Percentiles rank a stretch among this genome's conserved stretches.
Evolutionary conservation across 129 eudicot genomes (phyloP).

Genomic region (Oenanthe sinensis): DNA sequence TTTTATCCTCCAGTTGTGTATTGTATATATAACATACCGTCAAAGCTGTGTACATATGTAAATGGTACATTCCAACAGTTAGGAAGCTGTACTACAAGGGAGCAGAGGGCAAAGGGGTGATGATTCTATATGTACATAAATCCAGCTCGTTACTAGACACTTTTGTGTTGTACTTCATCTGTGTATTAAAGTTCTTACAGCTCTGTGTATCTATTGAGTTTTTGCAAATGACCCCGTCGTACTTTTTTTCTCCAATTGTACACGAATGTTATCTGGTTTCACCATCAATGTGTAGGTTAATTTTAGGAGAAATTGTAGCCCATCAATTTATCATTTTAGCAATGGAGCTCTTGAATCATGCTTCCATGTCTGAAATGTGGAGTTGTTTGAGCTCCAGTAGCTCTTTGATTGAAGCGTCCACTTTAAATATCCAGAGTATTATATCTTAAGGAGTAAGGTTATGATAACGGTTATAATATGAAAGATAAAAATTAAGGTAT

Average conservation of each 20-base stretch:
- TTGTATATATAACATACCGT: neutral
- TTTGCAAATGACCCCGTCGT: neutral
- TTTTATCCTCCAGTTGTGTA: neutral
- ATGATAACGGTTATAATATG: too few relatives aligned
- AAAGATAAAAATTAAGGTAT: too few relatives aligned
- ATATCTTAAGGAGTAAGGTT: too few relatives aligned
- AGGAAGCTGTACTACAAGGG: neutral
- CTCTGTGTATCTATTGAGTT: neutral
- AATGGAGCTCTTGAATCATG: neutral
- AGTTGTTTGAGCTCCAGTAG: neutral
- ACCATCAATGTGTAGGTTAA: neutral
- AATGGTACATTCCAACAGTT: neutral
- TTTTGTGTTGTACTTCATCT: neutral
- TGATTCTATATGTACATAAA: neutral
- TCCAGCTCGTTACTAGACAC: neutral
- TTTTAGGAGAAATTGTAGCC: neutral
- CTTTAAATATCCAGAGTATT: neutral
- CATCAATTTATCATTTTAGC: neutral
- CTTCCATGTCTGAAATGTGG: neutral
- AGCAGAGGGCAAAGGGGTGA: neutral
- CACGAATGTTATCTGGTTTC: neutral
- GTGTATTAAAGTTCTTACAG: neutral
- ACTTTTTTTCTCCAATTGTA: too few relatives aligned
- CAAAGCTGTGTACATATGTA: slow-evolving; percentile 4
- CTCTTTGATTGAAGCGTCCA: neutral